Percentiles rank a stretch among this genome's conserved stretches.
These are phyloP conservation scores for Crotalaria pallida DNA, from an alignment of 306 rosid species.

Conservation along the genomic window DNA sequence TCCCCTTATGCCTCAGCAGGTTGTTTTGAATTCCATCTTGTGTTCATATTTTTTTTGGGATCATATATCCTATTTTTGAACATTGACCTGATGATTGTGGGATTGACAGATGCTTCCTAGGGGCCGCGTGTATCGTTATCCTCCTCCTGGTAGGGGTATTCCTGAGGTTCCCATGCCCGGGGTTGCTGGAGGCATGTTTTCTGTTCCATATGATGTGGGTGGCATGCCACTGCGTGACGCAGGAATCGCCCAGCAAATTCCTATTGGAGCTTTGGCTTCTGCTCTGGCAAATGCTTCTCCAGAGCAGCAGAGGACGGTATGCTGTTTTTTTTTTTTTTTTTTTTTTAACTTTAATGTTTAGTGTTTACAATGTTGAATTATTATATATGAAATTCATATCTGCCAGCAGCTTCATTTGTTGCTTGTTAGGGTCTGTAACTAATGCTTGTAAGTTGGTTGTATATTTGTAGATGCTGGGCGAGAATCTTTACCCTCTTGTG, in stretches of 20 bases:
- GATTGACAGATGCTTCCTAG: constrained; percentile 78
- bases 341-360: background rate
- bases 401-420: background rate
- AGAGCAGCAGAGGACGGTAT: constrained; percentile 96
- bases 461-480: constrained; percentile 85
- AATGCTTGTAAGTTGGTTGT: constrained; percentile 11
- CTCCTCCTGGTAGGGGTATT: constrained; percentile 82
- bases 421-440: background rate
- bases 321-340: background rate
- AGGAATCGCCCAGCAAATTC: constrained; percentile 68
- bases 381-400: background rate
- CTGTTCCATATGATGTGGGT: constrained; percentile 88
- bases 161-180: constrained; percentile 94
- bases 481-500: constrained; percentile 94
- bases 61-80: background rate
- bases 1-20: constrained; percentile 95
- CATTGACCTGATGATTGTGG: constrained; percentile 14
- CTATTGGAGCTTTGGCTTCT: constrained; percentile 90
- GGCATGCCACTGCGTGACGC: constrained; percentile 82
- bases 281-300: constrained; percentile 92
- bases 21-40: constrained; percentile 12
- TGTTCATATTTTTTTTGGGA: background rate
- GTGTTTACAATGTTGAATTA: background rate
- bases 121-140: constrained; percentile 90
- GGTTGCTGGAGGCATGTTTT: constrained; percentile 90